A percentile compares a stretch with the other conserved stretches of the same genome.
These are phyloP conservation scores for Calonectria pteridis DNA, from an alignment of 2,329 filamentous ascomycete genomes.

Conservation along the genomic window DNA sequence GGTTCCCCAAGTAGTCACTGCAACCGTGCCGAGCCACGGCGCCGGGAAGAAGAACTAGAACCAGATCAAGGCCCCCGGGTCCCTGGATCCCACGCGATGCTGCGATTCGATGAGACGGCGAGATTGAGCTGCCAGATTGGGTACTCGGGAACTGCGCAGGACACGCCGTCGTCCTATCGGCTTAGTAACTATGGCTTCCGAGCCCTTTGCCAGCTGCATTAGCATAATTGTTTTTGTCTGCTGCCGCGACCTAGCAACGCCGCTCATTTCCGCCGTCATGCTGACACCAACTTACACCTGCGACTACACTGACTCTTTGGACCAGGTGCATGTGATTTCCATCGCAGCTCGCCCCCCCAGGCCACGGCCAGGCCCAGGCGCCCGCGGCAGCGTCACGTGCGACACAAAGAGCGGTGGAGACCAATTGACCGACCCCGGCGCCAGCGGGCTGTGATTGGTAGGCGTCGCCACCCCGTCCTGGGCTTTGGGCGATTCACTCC, in stretches of 20 bases:
- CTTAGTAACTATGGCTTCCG: background rate
- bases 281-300: background rate
- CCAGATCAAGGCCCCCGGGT: background rate
- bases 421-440: slow-evolving; percentile 20
- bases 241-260: background rate
- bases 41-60: slow-evolving; percentile 17
- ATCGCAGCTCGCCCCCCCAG: slow-evolving; percentile 1
- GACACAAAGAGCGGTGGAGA: slow-evolving; percentile 4
- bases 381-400: slow-evolving; percentile 28
- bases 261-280: slow-evolving; percentile 12
- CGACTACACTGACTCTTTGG: slow-evolving; percentile 1
- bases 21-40: slow-evolving; percentile 38
- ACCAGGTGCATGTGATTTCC: slow-evolving; percentile 12
- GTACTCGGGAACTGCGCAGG: background rate
- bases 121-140: slow-evolving; percentile 7
- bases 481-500: slow-evolving; percentile 33
- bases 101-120: slow-evolving; percentile 1
- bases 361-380: background rate
- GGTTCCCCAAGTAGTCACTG: background rate
- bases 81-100: background rate
- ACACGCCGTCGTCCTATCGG: slow-evolving; percentile 2
- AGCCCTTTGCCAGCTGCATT: slow-evolving; percentile 1
- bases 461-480: slow-evolving; percentile 26
- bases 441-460: slow-evolving; percentile 39
- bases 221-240: background rate